Percentiles rank a stretch among this genome's conserved stretches.
These are phyloP conservation scores for Calonectria pauciramosa DNA, from an alignment of 2,329 filamentous ascomycete genomes.

Conservation along the genomic window DNA sequence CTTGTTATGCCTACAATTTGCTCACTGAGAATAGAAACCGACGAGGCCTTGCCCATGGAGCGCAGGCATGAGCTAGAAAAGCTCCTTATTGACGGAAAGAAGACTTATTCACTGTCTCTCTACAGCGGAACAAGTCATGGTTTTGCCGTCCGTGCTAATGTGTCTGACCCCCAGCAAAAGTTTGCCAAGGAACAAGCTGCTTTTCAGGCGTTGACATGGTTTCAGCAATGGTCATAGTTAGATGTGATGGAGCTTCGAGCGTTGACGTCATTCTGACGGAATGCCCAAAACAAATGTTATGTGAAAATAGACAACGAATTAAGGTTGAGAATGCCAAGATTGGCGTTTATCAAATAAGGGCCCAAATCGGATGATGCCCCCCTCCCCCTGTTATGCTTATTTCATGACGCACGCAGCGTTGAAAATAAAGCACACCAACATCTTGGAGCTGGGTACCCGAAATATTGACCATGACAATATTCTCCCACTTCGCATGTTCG, in stretches of 20 bases:
- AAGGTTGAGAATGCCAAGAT: not conserved
- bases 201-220: not conserved
- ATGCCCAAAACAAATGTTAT: not conserved
- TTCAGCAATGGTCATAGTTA: not conserved
- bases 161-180: not conserved
- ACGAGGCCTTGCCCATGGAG: not conserved
- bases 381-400: not conserved
- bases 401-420: not conserved
- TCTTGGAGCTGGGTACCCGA: not conserved
- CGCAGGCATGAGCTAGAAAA: not conserved
- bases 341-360: not conserved
- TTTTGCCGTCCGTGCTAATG: not conserved
- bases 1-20: not conserved
- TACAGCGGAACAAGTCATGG: not conserved
- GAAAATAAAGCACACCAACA: not conserved
- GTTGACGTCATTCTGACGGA: not conserved
- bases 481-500: no score
- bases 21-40: not conserved
- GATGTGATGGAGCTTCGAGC: not conserved
- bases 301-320: not conserved
- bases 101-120: not conserved
- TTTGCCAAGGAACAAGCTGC: conserved; percentile 1
- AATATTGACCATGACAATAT: not conserved
- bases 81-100: not conserved
- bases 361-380: not conserved